A percentile compares a stretch with the other conserved stretches of the same genome.
Conservation (phyloP, 768 basidiomycete genomes). For the Holtermanniella nyarrowii region DNA sequence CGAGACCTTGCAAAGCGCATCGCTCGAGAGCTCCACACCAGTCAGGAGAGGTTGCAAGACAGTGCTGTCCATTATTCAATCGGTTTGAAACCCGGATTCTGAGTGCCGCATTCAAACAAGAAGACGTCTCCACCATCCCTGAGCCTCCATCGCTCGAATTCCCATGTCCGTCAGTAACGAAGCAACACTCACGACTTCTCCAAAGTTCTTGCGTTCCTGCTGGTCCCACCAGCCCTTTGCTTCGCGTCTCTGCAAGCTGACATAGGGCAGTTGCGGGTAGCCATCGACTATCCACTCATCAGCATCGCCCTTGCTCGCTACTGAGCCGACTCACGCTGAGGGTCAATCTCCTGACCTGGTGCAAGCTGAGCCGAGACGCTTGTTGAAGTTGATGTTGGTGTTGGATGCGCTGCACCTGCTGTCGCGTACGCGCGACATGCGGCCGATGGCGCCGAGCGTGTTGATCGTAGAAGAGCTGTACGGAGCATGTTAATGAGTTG, state of each 20-base stretch:
- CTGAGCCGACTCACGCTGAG: conserved; percentile 30
- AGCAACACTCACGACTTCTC: conserved; percentile 38
- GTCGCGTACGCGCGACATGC: conserved; percentile 16
- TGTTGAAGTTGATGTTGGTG: too few relatives aligned
- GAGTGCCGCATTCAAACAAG: too few relatives aligned
- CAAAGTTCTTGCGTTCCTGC: conserved; percentile 43
- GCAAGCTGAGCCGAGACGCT: conserved; percentile 1
- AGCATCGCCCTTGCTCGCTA: neutral
- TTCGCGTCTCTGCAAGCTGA: conserved; percentile 35
- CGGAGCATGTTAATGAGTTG: neutral
- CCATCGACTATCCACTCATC: conserved; percentile 28
- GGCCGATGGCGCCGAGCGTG: conserved; percentile 1
- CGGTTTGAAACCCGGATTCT: too few relatives aligned
- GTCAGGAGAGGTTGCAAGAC: too few relatives aligned
- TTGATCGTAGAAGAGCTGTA: conserved; percentile 8
- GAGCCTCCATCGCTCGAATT: too few relatives aligned
- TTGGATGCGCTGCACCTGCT: conserved; percentile 11
- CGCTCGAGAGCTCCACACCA: too few relatives aligned
- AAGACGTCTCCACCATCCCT: too few relatives aligned
- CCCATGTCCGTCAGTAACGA: too few relatives aligned
- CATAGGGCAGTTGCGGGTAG: conserved; percentile 41
- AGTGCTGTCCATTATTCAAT: too few relatives aligned
- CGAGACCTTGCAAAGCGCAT: too few relatives aligned
- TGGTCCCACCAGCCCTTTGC: conserved; percentile 43
- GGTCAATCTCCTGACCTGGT: conserved; percentile 34